Evolutionary conservation across 208 protist species (phyloP).

Genomic region (Pavlovales sp.): DNA sequence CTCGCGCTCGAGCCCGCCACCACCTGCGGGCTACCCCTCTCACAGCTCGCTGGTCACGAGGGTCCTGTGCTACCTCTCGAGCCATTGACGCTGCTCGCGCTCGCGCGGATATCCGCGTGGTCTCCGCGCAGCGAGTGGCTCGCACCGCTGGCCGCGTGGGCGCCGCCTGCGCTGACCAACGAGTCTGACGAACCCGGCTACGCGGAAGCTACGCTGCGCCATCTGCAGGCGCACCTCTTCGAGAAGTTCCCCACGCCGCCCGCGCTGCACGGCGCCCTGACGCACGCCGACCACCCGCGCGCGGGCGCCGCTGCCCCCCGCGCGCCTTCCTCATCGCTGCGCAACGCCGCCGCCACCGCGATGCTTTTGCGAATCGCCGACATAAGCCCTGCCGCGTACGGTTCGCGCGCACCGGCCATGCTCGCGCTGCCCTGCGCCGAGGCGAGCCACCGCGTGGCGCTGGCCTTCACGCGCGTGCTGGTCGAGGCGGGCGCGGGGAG

Average conservation of each 20-base stretch:
- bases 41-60: too few relatives aligned
- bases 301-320: too few relatives aligned
- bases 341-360: too few relatives aligned
- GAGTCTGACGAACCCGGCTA: too few relatives aligned
- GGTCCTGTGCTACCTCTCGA: too few relatives aligned
- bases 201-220: neutral
- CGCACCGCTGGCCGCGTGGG: too few relatives aligned
- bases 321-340: too few relatives aligned
- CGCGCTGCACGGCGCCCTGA: neutral
- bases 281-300: neutral
- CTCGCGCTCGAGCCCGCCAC: too few relatives aligned
- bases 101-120: constrained; percentile 18
- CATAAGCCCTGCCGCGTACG: too few relatives aligned
- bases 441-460: neutral
- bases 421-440: neutral
- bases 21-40: too few relatives aligned
- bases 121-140: neutral
- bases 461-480: neutral
- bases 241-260: neutral
- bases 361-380: too few relatives aligned
- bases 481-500: neutral
- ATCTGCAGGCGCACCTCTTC: neutral
- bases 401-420: too few relatives aligned
- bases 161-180: neutral
- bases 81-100: neutral